Evolutionary conservation across 169 alveolate species (phyloP).

Genomic region (Cytauxzoon felis): DNA sequence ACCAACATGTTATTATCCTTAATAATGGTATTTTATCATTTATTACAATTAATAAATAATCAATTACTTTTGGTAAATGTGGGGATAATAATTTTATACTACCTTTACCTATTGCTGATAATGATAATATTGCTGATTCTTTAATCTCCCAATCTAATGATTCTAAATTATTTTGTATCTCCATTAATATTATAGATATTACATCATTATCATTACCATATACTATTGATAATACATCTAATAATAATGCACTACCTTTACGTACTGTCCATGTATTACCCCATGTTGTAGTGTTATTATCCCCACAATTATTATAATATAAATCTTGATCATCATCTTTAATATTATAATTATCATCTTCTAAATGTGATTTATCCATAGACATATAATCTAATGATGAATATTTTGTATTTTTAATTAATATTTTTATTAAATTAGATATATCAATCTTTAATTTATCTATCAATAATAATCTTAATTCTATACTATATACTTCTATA

Average conservation of each 20-base stretch:
- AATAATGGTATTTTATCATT: constrained; percentile 80
- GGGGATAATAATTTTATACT: constrained; percentile 78
- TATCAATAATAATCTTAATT: constrained; percentile 43
- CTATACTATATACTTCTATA: constrained; percentile 45
- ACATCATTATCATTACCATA: constrained; percentile 72
- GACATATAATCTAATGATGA: constrained; percentile 82
- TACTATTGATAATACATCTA: constrained; percentile 72
- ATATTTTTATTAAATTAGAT: constrained; percentile 58
- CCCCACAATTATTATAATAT: constrained; percentile 65
- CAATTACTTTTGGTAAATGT: constrained; percentile 79
- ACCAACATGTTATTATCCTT: constrained; percentile 88
- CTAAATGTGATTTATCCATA: constrained; percentile 84
- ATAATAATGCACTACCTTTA: constrained; percentile 81
- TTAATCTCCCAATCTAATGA: constrained; percentile 79
- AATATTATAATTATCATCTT: constrained; percentile 77
- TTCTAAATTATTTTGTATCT: constrained; percentile 69
- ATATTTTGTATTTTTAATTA: constrained; percentile 74
- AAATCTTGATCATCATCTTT: constrained; percentile 81
- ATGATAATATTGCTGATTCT: constrained; percentile 84
- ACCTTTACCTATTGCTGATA: constrained; percentile 89
- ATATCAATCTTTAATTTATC: constrained; percentile 40
- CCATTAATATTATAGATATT: constrained; percentile 74
- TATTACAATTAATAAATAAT: constrained; percentile 70
- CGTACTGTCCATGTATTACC: constrained; percentile 87
- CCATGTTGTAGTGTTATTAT: constrained; percentile 80